phyloP scores from a whole-genome alignment of 306 rosid genomes.

The Pterocarpus macrocarpus region DNA sequence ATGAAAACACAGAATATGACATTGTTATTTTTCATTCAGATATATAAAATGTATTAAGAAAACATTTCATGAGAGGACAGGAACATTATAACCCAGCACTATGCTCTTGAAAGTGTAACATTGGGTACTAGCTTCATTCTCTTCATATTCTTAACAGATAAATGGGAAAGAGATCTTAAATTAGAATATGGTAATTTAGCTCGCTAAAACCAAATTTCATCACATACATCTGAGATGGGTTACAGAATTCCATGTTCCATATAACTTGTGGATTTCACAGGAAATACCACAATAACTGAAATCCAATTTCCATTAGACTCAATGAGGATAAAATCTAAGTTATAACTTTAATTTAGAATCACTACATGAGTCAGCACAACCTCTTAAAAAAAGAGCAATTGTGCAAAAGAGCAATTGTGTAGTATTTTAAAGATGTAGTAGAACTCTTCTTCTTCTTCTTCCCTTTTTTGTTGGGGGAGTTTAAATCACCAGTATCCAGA shows the following conservation, averaged over 20 bases:
- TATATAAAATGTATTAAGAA: not conserved
- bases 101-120: slow-evolving; percentile 25
- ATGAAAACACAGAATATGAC: slow-evolving; percentile 38
- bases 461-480: too few relatives aligned
- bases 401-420: not conserved
- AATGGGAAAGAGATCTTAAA: slow-evolving; percentile 30
- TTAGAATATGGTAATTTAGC: slow-evolving; percentile 3
- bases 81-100: slow-evolving; percentile 23
- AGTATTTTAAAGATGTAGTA: slow-evolving; percentile 1
- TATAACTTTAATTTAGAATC: not conserved
- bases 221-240: slow-evolving; percentile 3
- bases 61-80: slow-evolving; percentile 20
- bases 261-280: slow-evolving; percentile 24
- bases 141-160: slow-evolving; percentile 28
- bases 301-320: slow-evolving; percentile 9
- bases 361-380: slow-evolving; percentile 24
- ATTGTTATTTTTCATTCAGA: slow-evolving; percentile 32
- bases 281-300: slow-evolving; percentile 21
- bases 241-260: slow-evolving; percentile 28
- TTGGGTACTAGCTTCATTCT: too few relatives aligned
- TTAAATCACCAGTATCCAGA: too few relatives aligned
- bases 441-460: too few relatives aligned
- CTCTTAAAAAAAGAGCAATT: not conserved
- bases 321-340: slow-evolving; percentile 21
- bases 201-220: slow-evolving; percentile 23